Conservation (phyloP, 345 rosid genomes). For the Carallia pectinifolia region DNA sequence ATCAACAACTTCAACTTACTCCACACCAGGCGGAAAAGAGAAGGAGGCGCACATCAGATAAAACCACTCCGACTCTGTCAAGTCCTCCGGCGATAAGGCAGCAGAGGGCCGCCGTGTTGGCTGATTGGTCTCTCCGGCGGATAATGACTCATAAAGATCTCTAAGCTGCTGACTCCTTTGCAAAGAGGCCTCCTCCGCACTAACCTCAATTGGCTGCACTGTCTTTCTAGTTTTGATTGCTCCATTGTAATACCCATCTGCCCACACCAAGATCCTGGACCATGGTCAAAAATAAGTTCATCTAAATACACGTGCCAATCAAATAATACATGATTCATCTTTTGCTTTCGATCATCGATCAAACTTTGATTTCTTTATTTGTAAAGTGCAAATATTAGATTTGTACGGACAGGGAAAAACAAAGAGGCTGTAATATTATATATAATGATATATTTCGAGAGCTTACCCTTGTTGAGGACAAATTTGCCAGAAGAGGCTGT, state of each 20-base stretch:
- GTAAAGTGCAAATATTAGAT: no score
- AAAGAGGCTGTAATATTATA: not conserved
- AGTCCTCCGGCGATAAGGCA: conserved; percentile 88
- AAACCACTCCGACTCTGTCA: conserved; percentile 97
- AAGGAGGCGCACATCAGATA: conserved; percentile 94
- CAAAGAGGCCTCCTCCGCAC: conserved; percentile 79
- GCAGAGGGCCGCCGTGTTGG: conserved; percentile 73
- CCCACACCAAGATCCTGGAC: conserved; percentile 75
- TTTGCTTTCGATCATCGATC: no score
- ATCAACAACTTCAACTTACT: conserved; percentile 15
- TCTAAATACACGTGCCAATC: no score
- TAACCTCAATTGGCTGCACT: conserved; percentile 88
- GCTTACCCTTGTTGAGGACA: conserved; percentile 92
- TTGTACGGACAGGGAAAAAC: no score
- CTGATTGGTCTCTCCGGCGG: conserved; percentile 72
- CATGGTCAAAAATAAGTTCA: not conserved
- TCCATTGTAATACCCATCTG: conserved; percentile 94
- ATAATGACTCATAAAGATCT: conserved; percentile 83
- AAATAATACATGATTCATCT: no score
- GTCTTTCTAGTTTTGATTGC: conserved; percentile 96
- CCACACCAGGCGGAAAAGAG: conserved; percentile 73
- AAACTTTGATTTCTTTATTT: no score
- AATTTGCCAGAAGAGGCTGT: conserved; percentile 87
- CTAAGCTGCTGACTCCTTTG: conserved; percentile 94
- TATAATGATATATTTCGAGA: not conserved